A percentile compares a stretch with the other conserved stretches of the same genome.
phyloP scores from a whole-genome alignment of 805 yeast species.

The Ogataea polymorpha region DNA sequence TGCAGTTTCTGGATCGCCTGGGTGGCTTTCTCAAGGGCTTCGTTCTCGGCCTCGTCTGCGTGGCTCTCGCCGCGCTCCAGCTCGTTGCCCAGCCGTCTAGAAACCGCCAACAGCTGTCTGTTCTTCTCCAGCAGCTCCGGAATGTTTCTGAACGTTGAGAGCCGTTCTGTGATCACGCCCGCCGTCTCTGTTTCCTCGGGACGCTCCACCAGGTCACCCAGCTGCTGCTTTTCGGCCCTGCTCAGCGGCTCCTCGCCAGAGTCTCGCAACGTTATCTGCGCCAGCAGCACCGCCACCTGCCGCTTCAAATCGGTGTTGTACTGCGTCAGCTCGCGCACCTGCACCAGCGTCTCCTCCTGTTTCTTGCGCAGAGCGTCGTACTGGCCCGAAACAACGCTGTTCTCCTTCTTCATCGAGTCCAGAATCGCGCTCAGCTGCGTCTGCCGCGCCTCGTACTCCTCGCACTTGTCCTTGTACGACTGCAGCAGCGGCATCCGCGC shows the following conservation, averaged over 20 bases:
- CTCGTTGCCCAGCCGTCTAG: conserved; percentile 68
- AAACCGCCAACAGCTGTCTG: conserved; percentile 62
- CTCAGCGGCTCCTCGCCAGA: conserved; percentile 61
- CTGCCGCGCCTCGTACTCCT: conserved; percentile 53
- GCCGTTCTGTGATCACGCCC: conserved; percentile 62
- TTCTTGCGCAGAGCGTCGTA: conserved; percentile 28
- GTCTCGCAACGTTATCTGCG: conserved; percentile 59
- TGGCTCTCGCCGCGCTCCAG: conserved; percentile 63
- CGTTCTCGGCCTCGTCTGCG: conserved; percentile 39
- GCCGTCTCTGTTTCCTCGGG: conserved; percentile 62
- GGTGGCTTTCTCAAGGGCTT: conserved; percentile 44
- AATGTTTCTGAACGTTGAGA: conserved; percentile 66
- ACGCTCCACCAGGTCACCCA: conserved; percentile 49
- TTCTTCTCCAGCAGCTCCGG: conserved; percentile 72
- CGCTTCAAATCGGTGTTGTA: conserved; percentile 72
- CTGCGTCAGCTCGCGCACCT: conserved; percentile 46
- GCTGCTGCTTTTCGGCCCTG: conserved; percentile 58
- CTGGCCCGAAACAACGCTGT: conserved; percentile 18
- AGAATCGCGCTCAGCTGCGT: conserved; percentile 51
- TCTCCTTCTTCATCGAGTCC: conserved; percentile 51
- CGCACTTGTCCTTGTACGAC: conserved; percentile 60
- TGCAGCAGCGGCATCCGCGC: conserved; percentile 71
- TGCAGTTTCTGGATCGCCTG: conserved; percentile 64
- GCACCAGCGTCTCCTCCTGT: conserved; percentile 43
- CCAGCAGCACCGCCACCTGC: conserved; percentile 73